Evolutionary conservation across 2,329 filamentous ascomycete species (phyloP).

Genomic region (Aspergillus aculeatus): DNA sequence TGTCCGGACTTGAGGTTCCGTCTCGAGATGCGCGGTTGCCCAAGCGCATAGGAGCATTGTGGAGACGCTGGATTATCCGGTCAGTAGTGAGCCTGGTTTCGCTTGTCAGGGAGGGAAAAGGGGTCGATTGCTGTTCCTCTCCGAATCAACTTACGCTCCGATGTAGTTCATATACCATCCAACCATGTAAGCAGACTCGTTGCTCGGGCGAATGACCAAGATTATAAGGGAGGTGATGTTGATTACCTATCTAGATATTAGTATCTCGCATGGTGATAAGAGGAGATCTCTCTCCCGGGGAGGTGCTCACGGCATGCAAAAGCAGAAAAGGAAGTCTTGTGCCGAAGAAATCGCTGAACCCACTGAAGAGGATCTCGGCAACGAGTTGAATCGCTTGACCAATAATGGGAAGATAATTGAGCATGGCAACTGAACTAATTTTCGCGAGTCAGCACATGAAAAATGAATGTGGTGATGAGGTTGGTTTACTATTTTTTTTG

Average conservation of each 20-base stretch:
- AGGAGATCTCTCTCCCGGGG: neutral
- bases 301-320: neutral
- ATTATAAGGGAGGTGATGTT: constrained; percentile 5
- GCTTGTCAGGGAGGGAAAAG: neutral
- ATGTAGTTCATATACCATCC: constrained; percentile 11
- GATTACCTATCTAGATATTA: neutral
- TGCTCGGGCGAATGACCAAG: constrained; percentile 5
- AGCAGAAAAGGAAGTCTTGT: constrained; percentile 1
- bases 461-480: neutral
- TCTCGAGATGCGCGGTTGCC: constrained; percentile 8
- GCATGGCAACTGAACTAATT: constrained; percentile 1
- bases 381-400: constrained; percentile 7
- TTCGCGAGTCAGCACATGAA: neutral
- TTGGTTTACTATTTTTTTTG: neutral
- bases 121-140: neutral
- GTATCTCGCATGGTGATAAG: neutral
- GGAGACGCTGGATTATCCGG: neutral
- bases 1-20: constrained; percentile 7
- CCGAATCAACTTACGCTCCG: constrained; percentile 4
- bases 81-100: neutral
- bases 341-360: constrained; percentile 6
- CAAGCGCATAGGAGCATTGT: constrained; percentile 11
- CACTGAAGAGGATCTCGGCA: constrained; percentile 6
- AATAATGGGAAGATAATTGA: constrained; percentile 8
- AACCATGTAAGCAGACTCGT: constrained; percentile 8